Base-by-base conservation (phyloP, 306 rosid species). In the Vachellia pachyceras region DNA sequence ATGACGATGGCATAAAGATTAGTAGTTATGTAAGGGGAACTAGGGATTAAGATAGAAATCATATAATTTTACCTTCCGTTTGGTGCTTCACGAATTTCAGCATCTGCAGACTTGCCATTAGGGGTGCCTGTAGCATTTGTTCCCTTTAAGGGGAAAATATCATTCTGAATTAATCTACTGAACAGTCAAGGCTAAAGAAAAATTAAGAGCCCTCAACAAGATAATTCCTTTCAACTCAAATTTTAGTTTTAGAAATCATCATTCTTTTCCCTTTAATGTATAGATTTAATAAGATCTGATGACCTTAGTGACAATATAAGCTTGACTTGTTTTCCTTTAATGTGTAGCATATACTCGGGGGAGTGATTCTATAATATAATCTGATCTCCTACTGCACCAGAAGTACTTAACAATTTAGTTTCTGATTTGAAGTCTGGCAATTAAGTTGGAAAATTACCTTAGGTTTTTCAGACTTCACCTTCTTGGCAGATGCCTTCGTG, bases 11-110 rank as follows among this genome's bases (percentile, higher is more conserved):
- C 42, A 52, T 17, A 61, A 70, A 37, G 77, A 49, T 22, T 67
- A 61, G 29, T 5, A 14, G 35, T 29, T 64, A 54, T 14, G 18
- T 65, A 67, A 64, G 47, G 65, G 75, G 4, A 36, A 40, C 73
- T 63, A 44, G 18, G 17, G 52, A 75, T 50, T 65, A 45, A 74
- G 75, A 23, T 17, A 44, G 44, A 77, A 75, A 76, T 82, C 67
- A 67, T 76, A 74, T 68, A 54, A 77, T 73, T 75, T 58, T 84
- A 92, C 97, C 97, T 89, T 89, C 49, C 70, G 5, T 55, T 12
- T 60, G 84, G 73, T 73, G 82, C 36, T 71, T 8, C 86, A 69
- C 55, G 37, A 75, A 12, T 74, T 81, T 77, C 78, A 47, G 76
- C 75, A 80, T 74, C 80, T 52, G 57, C 46, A 60, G 79, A 61